Evolutionary conservation across 352 stramenopile genomes (phyloP).

Genomic region (Globisporangium cederbergense): DNA sequence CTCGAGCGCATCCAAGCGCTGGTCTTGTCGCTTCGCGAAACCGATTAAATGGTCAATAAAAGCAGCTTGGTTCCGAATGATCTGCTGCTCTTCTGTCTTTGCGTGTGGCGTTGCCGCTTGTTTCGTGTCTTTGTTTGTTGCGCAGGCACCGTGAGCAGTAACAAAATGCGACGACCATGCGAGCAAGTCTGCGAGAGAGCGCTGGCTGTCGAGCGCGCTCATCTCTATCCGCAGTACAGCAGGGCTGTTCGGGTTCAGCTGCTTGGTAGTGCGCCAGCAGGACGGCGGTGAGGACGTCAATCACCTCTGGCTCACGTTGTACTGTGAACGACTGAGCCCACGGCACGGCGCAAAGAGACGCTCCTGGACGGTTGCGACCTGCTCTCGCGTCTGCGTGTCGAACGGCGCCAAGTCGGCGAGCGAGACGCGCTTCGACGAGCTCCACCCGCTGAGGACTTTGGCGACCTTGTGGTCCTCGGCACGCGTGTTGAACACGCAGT

Average conservation of each 20-base stretch:
- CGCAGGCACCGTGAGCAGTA: not conserved
- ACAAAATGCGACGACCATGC: not conserved
- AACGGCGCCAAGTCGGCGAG: not conserved
- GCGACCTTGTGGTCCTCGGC: not conserved
- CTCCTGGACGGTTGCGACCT: not conserved
- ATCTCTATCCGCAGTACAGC: not conserved
- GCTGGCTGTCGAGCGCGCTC: not conserved
- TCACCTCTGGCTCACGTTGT: not conserved
- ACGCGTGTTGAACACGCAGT: not conserved
- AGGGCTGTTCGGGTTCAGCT: not conserved
- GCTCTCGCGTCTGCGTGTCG: not conserved
- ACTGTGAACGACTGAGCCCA: not conserved
- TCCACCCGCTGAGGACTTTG: not conserved
- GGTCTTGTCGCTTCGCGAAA: not conserved
- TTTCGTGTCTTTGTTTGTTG: not conserved
- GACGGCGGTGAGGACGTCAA: not conserved
- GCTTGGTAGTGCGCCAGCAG: conserved; percentile 1
- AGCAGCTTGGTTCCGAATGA: not conserved
- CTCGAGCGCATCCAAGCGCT: not conserved
- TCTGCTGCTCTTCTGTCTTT: not conserved
- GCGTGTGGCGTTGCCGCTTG: not conserved
- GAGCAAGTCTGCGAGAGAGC: not conserved
- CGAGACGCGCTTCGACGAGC: not conserved
- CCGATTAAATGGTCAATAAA: not conserved
- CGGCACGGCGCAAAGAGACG: not conserved